Conservation (phyloP, 371 early-diverging fungal species). For the Mucor indicus region DNA sequence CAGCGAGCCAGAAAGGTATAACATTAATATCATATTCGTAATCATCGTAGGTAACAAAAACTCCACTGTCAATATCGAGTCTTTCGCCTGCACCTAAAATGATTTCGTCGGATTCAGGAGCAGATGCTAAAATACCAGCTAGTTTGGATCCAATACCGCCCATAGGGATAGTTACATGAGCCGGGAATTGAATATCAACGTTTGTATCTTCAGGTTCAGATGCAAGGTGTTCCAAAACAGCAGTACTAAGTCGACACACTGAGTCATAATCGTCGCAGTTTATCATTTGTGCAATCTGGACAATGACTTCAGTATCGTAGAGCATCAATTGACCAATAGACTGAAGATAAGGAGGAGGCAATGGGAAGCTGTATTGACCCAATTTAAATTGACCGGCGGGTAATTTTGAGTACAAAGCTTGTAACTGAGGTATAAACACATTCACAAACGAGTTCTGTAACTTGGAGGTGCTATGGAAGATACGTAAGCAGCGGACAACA, state of each 20-base stretch:
- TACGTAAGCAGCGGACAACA: conserved; percentile 56
- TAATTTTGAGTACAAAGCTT: conserved; percentile 5
- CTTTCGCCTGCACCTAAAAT: conserved; percentile 72
- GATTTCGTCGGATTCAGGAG: conserved; percentile 59
- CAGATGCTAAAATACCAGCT: conserved; percentile 62
- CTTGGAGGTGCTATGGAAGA: conserved; percentile 59
- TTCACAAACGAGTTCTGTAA: conserved; percentile 69
- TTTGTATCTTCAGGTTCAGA: conserved; percentile 8
- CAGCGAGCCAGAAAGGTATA: conserved; percentile 34
- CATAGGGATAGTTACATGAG: conserved; percentile 20
- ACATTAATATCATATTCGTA: conserved; percentile 31
- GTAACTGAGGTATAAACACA: conserved; percentile 57
- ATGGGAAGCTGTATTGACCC: conserved; percentile 15
- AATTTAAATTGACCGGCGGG: conserved; percentile 21
- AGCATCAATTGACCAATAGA: conserved; percentile 76
- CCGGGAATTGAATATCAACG: background rate
- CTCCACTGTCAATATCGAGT: conserved; percentile 56
- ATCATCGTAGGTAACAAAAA: conserved; percentile 30
- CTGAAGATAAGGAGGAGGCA: conserved; percentile 41
- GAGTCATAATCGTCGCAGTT: conserved; percentile 52
- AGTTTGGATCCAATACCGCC: conserved; percentile 63
- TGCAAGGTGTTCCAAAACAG: conserved; percentile 64
- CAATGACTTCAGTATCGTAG: conserved; percentile 61
- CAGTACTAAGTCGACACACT: conserved; percentile 64
- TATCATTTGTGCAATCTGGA: conserved; percentile 68